Base-by-base conservation (phyloP, 1,284 basidiomycete species). In the Fomitopsis pinicola region DNA sequence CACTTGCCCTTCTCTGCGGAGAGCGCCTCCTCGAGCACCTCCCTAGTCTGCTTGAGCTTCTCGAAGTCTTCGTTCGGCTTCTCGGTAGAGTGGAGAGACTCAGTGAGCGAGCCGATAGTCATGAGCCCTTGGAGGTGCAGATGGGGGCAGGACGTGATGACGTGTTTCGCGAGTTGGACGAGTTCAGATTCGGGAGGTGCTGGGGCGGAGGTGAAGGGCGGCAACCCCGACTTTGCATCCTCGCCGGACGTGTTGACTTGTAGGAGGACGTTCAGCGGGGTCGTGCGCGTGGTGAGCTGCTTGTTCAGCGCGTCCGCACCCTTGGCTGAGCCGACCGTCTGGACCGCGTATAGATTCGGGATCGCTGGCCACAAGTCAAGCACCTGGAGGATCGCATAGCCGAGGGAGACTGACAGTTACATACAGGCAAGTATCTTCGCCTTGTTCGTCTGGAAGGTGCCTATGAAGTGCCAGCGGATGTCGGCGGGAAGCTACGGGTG, bases 391-490 rank as follows among this genome's bases (percentile, higher is more conserved):
- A 35, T 28, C 10, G 48, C 10, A 50, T 36, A 44, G 48, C 64
- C 52, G 54, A 14, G 40, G 44, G 56, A 45, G 55, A 57, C 45
- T 59, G 48, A 61, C 44, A 64, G 61, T 59, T 53, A 76, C 88
- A 65, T 65, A 95, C 95, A 79, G 17, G 95, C 94, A n/a, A 97
- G 82, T 19, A 82, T 78, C 76, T 97, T 99, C 52, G 91, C 88
- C 76, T 99, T 99, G 78, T 98, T 99, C 42, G 92, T 94, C 74
- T 99, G 97, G 30, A 99, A 78, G 1, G 89, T 86, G 6, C 97
- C 97, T 67, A 99, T 97, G 73, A 98, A 98, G 76, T 98, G 97
- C 97, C 97, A 99, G 64, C 89, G 82, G 68, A 97, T 94, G 66
- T 93, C 90, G 30, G 69, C 65, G 0, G 95, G 94, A 17, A 96